Evolutionary conservation across 805 yeast genomes (phyloP).

Genomic region (Yarrowia sp.): DNA sequence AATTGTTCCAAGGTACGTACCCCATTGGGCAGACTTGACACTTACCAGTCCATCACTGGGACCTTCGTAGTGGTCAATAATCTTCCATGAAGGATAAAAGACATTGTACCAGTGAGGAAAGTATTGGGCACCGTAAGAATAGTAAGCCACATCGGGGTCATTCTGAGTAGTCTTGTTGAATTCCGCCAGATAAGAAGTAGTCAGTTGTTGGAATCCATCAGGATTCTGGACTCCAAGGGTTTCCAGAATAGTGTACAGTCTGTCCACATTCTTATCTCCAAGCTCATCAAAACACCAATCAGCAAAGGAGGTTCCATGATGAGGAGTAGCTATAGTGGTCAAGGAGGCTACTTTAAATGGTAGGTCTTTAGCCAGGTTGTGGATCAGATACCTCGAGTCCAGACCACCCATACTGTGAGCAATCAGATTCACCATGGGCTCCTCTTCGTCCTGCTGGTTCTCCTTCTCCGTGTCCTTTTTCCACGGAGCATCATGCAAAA

Average conservation of each 20-base stretch:
- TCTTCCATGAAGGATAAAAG: conserved; percentile 61
- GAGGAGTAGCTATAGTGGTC: conserved; percentile 87
- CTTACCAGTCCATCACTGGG: conserved; percentile 87
- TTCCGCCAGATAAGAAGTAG: conserved; percentile 46
- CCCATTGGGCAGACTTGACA: conserved; percentile 77
- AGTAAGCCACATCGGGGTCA: conserved; percentile 64
- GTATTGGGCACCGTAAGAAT: conserved; percentile 78
- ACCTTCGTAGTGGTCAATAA: conserved; percentile 50
- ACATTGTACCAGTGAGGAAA: conserved; percentile 59
- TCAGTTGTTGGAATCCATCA: conserved; percentile 58
- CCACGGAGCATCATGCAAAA: conserved; percentile 10
- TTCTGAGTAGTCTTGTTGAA: conserved; percentile 55
- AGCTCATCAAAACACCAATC: conserved; percentile 43
- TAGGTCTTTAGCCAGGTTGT: conserved; percentile 44
- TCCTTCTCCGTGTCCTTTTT: conserved; percentile 11
- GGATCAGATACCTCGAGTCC: conserved; percentile 73
- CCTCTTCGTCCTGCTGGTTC: conserved; percentile 1
- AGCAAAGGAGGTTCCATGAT: conserved; percentile 80
- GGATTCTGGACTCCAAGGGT: conserved; percentile 32
- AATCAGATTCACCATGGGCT: conserved; percentile 58
- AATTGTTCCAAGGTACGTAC: conserved; percentile 73
- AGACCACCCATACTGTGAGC: conserved; percentile 96
- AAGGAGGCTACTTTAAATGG: conserved; percentile 63
- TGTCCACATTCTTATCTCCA: conserved; percentile 5
- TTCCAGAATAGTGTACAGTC: conserved; percentile 29